A percentile compares a stretch with the other conserved stretches of the same genome.
Evolutionary conservation across 2,329 filamentous ascomycete species (phyloP).

Genomic region (Trichophyton benhamiae): DNA sequence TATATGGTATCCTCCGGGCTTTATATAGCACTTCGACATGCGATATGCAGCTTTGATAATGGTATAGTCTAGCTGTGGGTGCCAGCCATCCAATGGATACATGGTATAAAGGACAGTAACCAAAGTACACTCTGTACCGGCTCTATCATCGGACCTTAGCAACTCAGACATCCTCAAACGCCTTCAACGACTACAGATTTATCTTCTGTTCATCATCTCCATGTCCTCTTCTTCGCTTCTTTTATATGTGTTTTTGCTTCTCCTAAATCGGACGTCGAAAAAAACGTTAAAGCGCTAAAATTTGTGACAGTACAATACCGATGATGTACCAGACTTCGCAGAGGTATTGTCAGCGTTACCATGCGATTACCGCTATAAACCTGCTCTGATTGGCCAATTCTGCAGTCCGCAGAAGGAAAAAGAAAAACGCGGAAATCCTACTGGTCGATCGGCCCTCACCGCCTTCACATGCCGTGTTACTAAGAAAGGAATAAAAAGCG

Average conservation of each 20-base stretch:
- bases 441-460: conserved; percentile 4
- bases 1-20: neutral
- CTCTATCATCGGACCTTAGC: too few species aligned
- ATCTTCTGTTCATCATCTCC: neutral
- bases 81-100: too few species aligned
- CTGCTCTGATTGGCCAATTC: neutral
- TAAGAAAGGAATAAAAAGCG: neutral
- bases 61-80: too few species aligned
- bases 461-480: neutral
- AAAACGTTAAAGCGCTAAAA: neutral
- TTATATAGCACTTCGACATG: neutral
- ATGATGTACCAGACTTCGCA: neutral
- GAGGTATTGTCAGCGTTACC: neutral
- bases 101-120: too few species aligned
- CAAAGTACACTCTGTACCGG: too few species aligned
- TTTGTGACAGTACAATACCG: neutral
- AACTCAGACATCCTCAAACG: neutral
- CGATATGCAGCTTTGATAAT: neutral
- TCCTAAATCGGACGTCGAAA: neutral
- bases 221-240: neutral
- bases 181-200: neutral
- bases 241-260: neutral
- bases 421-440: neutral
- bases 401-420: neutral
- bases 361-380: neutral